phyloP scores from a whole-genome alignment of 1,284 basidiomycete genomes.

The Kalmanozyma brasiliensis region DNA sequence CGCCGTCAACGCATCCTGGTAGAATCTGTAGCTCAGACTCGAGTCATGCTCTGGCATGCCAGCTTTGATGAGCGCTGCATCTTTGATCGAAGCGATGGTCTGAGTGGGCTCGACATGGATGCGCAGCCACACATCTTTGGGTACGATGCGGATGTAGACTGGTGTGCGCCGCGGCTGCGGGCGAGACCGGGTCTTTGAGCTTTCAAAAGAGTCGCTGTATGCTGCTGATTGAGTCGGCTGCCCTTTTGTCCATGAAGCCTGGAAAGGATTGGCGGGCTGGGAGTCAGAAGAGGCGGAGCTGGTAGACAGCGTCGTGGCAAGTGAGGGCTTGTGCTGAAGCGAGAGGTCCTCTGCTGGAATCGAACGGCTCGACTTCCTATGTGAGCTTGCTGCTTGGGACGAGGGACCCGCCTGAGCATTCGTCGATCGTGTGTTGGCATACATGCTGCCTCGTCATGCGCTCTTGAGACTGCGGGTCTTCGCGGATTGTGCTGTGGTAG shows the following conservation, averaged over 20 bases:
- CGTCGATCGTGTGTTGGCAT: neutral
- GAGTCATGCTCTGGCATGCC: slow-evolving; percentile 46
- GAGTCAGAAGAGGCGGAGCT: slow-evolving; percentile 26
- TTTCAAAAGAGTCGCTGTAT: neutral
- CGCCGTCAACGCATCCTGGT: slow-evolving; percentile 44
- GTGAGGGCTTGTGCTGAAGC: slow-evolving; percentile 28
- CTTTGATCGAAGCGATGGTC: slow-evolving; percentile 54
- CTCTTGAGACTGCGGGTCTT: too few species aligned
- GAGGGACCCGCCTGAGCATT: slow-evolving; percentile 5
- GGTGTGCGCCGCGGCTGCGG: slow-evolving; percentile 20
- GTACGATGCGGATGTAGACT: slow-evolving; percentile 56
- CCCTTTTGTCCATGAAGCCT: neutral
- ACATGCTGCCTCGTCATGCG: slow-evolving; percentile 1
- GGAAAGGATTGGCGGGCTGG: too few species aligned
- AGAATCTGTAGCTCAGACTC: slow-evolving; percentile 37
- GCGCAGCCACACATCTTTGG: slow-evolving; percentile 56
- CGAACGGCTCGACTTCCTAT: neutral
- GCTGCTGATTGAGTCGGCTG: neutral
- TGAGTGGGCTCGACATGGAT: slow-evolving; percentile 43
- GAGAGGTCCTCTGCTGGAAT: neutral
- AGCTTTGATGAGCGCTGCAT: slow-evolving; percentile 31
- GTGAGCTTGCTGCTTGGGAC: too few species aligned
- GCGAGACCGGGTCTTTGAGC: neutral
- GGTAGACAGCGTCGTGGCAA: slow-evolving; percentile 20
- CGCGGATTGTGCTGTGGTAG: too few species aligned